Evolutionary conservation across 2,329 filamentous ascomycete species (phyloP).

Genomic region (Niveomyces coronatus): DNA sequence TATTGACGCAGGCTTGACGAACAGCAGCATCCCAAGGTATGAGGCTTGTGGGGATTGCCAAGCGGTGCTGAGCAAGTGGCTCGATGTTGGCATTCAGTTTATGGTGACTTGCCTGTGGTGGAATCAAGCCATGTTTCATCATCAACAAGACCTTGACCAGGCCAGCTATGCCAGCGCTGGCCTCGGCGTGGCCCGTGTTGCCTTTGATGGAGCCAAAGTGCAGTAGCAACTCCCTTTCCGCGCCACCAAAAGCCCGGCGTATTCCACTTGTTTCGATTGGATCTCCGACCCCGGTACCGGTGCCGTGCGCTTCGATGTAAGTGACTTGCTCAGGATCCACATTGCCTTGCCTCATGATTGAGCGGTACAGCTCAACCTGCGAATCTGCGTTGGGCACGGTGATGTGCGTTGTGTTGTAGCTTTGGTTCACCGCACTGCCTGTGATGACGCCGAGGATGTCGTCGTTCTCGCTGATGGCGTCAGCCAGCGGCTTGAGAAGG

Average conservation of each 20-base stretch:
- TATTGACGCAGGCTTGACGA: slow-evolving; percentile 22
- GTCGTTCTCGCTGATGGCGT: slow-evolving; percentile 37
- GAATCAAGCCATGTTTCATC: slow-evolving; percentile 15
- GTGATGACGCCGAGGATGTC: slow-evolving; percentile 30
- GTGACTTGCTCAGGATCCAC: slow-evolving; percentile 24
- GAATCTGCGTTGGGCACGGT: slow-evolving; percentile 24
- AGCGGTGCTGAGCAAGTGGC: slow-evolving; percentile 10
- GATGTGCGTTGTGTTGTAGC: slow-evolving; percentile 30
- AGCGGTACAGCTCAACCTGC: slow-evolving; percentile 6
- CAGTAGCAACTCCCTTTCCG: neutral
- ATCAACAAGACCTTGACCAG: slow-evolving; percentile 39
- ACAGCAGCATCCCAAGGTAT: slow-evolving; percentile 14
- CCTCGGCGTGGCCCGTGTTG: slow-evolving; percentile 18
- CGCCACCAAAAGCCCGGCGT: neutral
- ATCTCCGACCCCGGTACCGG: slow-evolving; percentile 39
- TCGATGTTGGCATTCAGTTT: slow-evolving; percentile 19
- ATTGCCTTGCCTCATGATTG: slow-evolving; percentile 25
- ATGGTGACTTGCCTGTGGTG: slow-evolving; percentile 23
- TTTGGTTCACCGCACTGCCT: slow-evolving; percentile 29
- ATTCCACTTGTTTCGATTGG: slow-evolving; percentile 29
- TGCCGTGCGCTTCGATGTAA: slow-evolving; percentile 38
- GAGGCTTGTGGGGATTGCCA: slow-evolving; percentile 12
- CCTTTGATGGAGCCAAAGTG: slow-evolving; percentile 17
- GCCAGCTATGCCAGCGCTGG: slow-evolving; percentile 30
- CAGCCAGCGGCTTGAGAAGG: slow-evolving; percentile 35